Evolutionary conservation across 2,329 filamentous ascomycete genomes (phyloP), one percentile per base, ranked within the genome.

Genomic region (Aspergillus sp.): DNA sequence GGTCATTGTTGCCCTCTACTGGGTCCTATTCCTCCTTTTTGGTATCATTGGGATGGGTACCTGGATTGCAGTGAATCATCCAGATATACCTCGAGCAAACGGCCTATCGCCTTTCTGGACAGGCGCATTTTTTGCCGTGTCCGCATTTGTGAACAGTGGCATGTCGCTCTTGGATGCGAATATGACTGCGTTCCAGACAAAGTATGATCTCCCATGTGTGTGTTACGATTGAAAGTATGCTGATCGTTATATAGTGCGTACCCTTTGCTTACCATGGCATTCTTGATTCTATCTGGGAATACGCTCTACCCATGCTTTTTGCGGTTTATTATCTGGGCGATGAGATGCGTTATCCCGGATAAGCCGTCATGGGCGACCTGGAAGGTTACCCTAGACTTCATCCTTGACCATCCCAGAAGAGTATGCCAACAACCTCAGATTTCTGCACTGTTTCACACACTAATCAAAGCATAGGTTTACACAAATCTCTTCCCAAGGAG

Each of bases 241-340:
- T 67, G 15, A 70, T 41, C 8, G 2, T n/a, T 52, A 8, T 41
- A 15, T 25, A 75, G 76, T 54, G 67, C 73, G 0, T 80, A 79
- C 27, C 69, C 77, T 1, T 70, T 82, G 3, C 64, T 82, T 13
- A 77, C 77, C 1, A 77, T 88, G 78, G 84, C 83, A 5, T 65
- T 84, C 10, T 73, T 89, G 62, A 84, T 88, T 54, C 77, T 89
- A 5, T 86, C 86, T 0, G 87, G 87, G 3, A 88, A 89, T 51
- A 89, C 87, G 3, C 84, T 85, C 0, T 89, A 87, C 66, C 87
- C 87, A 0, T 78, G 88, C 54, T 85, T 89, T 61, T 73, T 90
- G 11, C 81, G 88, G 3, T 77, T 88, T 8, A 81, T 82, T 15
- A 75, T 90, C 8, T 89, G 86, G 84, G 70, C 69, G 2, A 74